These are phyloP conservation scores for Cyamopsis tetragonoloba DNA, from an alignment of 306 rosid genomes.

Conservation along the genomic window DNA sequence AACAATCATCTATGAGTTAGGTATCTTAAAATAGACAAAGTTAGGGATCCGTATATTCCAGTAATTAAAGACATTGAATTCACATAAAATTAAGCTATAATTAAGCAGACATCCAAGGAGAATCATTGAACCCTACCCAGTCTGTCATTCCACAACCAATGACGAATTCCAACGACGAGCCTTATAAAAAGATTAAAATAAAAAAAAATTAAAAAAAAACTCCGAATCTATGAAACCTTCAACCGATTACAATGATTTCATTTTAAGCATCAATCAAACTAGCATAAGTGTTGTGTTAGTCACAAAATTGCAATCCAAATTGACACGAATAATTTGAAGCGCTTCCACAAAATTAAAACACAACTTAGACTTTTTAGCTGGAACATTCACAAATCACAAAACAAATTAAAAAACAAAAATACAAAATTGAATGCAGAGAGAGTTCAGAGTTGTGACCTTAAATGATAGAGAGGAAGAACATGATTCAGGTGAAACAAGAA, in stretches of 20 bases:
- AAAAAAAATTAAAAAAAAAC: too few relatives aligned
- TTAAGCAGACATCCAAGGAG: neutral
- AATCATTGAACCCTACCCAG: neutral
- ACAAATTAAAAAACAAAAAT: neutral
- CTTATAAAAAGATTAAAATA: neutral
- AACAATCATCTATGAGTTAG: neutral
- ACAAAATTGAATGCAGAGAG: neutral
- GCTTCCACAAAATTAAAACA: neutral
- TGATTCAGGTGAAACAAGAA: neutral
- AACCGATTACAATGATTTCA: neutral
- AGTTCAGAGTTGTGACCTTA: conserved; percentile 24
- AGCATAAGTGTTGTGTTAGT: neutral
- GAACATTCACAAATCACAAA: neutral
- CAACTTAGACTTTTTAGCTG: neutral
- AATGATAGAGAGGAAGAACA: neutral
- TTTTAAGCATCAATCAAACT: neutral
- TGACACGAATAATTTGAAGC: neutral
- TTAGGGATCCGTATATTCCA: neutral
- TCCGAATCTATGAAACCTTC: neutral
- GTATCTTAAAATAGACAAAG: neutral
- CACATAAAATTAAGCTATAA: neutral
- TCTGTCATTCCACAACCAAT: neutral
- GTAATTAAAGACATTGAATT: neutral
- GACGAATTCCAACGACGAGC: neutral
- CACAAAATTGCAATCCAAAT: neutral